Evolutionary conservation across 306 rosid genomes (phyloP), one percentile per base, ranked within the genome.

Genomic region (Gastrolobium villosum): DNA sequence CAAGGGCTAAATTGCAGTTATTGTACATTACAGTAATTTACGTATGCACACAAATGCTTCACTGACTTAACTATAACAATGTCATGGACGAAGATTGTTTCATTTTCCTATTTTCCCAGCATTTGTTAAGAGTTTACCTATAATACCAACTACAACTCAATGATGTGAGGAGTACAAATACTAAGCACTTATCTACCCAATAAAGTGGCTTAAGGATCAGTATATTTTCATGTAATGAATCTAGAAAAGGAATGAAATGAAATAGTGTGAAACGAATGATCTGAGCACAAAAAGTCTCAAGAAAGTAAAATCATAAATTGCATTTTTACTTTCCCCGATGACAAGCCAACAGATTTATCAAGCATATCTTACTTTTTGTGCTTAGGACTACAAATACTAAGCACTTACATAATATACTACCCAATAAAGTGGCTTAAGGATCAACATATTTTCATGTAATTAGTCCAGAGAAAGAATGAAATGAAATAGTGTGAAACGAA

Each of bases 341-440:
- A 39, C 26, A 74, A 37, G 49, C 6, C 20, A 69, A 8, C 65
- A 59, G 2, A 44, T 65, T 60, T 61, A 61, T 69, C 66, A 69
- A 50, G 56, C 61, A 44, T 34, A 60, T 62, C 10, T 40, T 74
- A 20, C 26, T 20, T 20, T 20, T 20, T 20, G 26, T 20, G 26
- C 26, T 20, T 20, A 20, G 26, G 26, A 20, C 26, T 20, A 20
- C 26, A 20, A 20, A 20, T 20, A 20, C 26, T 20, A 20, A 20
- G 26, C 26, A 20, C 26, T 20, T 20, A 20, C 2, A 0, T 3
- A 37, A 37, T 39, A 20, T 26, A 65, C 14, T 15, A 63, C 15
- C 41, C 11, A 39, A 64, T 6, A 15, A 39, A 39, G 70, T 28
- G 48, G 14, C 48, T 37, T 0, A 13, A 6, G 53, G 36, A 43